These are phyloP conservation scores for Metschnikowia santaceciliae DNA, from an alignment of 805 yeast genomes.

Conservation along the genomic window DNA sequence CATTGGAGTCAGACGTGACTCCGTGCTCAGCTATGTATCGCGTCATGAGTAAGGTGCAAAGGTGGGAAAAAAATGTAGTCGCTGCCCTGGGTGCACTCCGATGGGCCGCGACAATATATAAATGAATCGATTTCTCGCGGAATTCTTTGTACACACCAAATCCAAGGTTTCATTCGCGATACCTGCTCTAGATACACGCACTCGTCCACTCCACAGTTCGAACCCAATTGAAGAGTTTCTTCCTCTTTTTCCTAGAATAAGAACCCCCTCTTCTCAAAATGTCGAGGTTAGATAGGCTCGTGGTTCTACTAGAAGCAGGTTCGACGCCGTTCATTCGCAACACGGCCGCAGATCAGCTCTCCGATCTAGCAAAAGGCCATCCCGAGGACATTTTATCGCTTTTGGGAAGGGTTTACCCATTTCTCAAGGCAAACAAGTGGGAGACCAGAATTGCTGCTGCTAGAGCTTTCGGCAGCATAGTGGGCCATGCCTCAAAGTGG, in stretches of 20 bases:
- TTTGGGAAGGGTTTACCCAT: slow-evolving; percentile 88
- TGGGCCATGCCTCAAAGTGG: slow-evolving; percentile 74
- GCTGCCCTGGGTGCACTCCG: slow-evolving; percentile 13
- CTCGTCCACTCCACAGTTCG: background rate
- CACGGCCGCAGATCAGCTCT: slow-evolving; percentile 95
- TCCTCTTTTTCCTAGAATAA: background rate
- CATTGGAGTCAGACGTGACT: background rate
- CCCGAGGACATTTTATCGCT: slow-evolving; percentile 87
- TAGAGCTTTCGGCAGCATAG: slow-evolving; percentile 90
- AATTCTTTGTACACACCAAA: slow-evolving; percentile 12
- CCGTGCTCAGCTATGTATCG: background rate
- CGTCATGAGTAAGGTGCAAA: background rate
- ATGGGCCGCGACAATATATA: slow-evolving; percentile 11
- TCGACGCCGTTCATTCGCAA: slow-evolving; percentile 89
- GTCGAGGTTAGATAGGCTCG: slow-evolving; percentile 56
- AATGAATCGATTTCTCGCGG: slow-evolving; percentile 12
- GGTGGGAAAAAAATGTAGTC: slow-evolving; percentile 1
- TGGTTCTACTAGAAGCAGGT: slow-evolving; percentile 79
- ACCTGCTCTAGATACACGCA: background rate
- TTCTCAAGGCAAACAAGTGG: slow-evolving; percentile 80
- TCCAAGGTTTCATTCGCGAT: slow-evolving; percentile 1
- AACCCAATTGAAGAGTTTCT: background rate
- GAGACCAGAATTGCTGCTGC: slow-evolving; percentile 96
- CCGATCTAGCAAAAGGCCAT: slow-evolving; percentile 89
- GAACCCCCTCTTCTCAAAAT: slow-evolving; percentile 14